phyloP scores from a whole-genome alignment of 768 basidiomycete species.

The Dacryopinax primogenitus region DNA sequence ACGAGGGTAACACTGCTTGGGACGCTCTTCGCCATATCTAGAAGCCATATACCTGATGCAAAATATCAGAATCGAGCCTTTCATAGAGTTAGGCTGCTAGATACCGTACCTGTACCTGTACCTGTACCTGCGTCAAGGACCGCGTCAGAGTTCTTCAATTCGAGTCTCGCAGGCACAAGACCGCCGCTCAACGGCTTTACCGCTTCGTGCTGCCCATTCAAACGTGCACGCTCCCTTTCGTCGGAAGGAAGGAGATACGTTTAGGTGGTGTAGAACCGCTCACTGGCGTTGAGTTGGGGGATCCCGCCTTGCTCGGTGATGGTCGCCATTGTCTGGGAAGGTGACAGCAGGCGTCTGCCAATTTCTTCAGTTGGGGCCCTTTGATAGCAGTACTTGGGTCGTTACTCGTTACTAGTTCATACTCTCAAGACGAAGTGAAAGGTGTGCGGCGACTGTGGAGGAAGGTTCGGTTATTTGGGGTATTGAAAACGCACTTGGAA shows the following conservation, averaged over 20 bases:
- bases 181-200: background rate
- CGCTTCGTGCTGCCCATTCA: background rate
- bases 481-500: too few species aligned
- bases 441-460: too few species aligned
- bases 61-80: background rate
- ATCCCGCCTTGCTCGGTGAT: background rate
- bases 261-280: background rate
- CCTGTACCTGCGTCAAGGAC: conserved; percentile 1
- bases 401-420: too few species aligned
- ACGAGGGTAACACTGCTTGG: conserved; percentile 12
- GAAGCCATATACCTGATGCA: conserved; percentile 15
- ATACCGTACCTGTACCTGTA: background rate
- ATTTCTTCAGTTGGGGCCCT: too few species aligned
- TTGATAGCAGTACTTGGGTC: too few species aligned
- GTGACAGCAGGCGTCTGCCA: too few species aligned
- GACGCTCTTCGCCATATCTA: conserved; percentile 15
- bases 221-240: background rate
- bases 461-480: too few species aligned
- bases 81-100: too few species aligned
- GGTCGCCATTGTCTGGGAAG: background rate
- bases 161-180: background rate
- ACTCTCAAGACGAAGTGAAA: too few species aligned
- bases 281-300: background rate
- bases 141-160: background rate
- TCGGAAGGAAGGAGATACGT: background rate